Evolutionary conservation across 2,329 filamentous ascomycete species (phyloP), one percentile per base, ranked within the genome.

Genomic region (Trichophaea hybrida): DNA sequence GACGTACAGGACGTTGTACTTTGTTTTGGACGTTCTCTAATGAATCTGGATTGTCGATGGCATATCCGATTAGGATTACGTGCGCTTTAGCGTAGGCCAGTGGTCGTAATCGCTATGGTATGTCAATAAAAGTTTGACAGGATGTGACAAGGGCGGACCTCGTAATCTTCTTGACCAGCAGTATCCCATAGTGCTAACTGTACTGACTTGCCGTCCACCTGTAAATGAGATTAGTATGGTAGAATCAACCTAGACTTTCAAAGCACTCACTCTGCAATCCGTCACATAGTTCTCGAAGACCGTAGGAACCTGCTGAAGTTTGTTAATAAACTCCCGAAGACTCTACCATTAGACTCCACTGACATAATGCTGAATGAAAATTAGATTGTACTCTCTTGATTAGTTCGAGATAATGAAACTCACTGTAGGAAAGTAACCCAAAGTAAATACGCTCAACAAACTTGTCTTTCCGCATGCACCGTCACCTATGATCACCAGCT

Each of bases 231-330:
- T 15, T 13, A 13, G 37, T 35, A 52, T 12, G 53, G 50, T 50
- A 40, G 12, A 58, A 32, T 13, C 24, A 24, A 43, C 4, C 10
- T 43, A 43, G 38, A 15, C n/a, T 10, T 43, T 15, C 38, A 43
- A 15, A 15, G n/a, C n/a, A 43, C 66, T 35, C 62, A 98, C 93
- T 75, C 91, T 81, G 74, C 93, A 98, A 75, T 98, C 93, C 68
- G 93, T 98, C 66, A 98, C 93, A 71, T 98, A 98, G 76, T 98
- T 98, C 72, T 98, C 93, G 74, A 98, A 98, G 40, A 98, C 93
- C 51, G 93, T 98, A 1, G 93, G 93, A 55, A 95, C 90, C 84
- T 89, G 35, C 33, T 1, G 15, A 37, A n/a, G 33, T 34, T 35
- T 15, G 15, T 35, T 35, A 17, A 34, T 48, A 43, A 57, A 59